These are phyloP conservation scores for Phaeotremella skinneri DNA, from an alignment of 768 basidiomycete species.

Conservation along the genomic window DNA sequence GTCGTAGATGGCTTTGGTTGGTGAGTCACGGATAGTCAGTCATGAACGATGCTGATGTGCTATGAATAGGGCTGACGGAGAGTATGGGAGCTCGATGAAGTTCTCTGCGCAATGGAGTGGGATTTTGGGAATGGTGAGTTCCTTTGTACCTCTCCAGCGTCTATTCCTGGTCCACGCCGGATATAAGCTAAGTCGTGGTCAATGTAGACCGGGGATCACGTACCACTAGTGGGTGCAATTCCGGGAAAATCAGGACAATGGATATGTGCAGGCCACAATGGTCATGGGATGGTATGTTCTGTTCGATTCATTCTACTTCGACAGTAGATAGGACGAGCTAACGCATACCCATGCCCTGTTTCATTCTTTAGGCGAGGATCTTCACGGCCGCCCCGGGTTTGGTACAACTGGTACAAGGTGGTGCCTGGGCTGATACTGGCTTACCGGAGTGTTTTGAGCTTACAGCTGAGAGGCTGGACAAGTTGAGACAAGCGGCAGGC, in stretches of 20 bases:
- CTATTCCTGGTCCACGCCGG: too few species aligned
- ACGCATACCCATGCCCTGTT: background rate
- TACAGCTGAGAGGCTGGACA: slow-evolving; percentile 35
- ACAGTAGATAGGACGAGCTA: background rate
- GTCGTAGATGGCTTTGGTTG: slow-evolving; percentile 41
- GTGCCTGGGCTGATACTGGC: slow-evolving; percentile 39
- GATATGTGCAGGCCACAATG: slow-evolving; percentile 46
- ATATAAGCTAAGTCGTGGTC: background rate
- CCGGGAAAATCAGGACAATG: slow-evolving; percentile 48
- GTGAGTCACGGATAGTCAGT: slow-evolving; percentile 39
- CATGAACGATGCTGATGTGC: too few species aligned
- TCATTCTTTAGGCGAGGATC: slow-evolving; percentile 30
- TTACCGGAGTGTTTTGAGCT: slow-evolving; percentile 51
- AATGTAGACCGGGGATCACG: slow-evolving; percentile 25
- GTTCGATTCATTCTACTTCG: background rate
- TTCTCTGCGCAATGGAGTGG: slow-evolving; percentile 39
- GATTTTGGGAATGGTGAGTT: slow-evolving; percentile 32
- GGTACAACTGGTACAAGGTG: slow-evolving; percentile 42
- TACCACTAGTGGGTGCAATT: slow-evolving; percentile 49
- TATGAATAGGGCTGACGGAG: background rate
- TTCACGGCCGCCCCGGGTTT: slow-evolving; percentile 39
- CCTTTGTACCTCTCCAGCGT: too few species aligned
- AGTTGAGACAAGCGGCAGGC: background rate
- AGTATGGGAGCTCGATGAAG: slow-evolving; percentile 29
- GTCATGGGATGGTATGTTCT: slow-evolving; percentile 42